These are phyloP conservation scores for Eutrema yunnanense DNA, from an alignment of 345 rosid genomes.

Conservation along the genomic window DNA sequence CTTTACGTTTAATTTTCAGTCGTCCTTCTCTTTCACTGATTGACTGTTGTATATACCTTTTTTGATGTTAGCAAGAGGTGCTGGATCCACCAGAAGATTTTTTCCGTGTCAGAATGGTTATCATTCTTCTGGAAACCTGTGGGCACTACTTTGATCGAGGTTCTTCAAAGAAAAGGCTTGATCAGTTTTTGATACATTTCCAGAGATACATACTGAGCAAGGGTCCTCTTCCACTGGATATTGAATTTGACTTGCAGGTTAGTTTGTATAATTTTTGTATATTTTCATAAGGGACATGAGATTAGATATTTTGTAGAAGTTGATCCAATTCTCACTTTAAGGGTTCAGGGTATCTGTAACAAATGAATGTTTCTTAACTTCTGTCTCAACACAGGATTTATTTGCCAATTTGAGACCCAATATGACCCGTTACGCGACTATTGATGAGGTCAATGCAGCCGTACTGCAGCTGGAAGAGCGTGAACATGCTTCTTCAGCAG, in stretches of 20 bases:
- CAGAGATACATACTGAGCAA: constrained; percentile 93
- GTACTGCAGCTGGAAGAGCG: constrained; percentile 73
- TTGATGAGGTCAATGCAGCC: constrained; percentile 84
- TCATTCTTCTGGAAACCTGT: constrained; percentile 90
- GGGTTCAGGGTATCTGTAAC: neutral
- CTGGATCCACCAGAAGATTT: constrained; percentile 97
- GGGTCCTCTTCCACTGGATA: constrained; percentile 71
- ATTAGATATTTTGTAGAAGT: neutral
- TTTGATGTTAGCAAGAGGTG: constrained; percentile 61
- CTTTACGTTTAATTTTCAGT: neutral
- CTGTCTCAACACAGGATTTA: constrained; percentile 57
- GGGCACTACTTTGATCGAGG: constrained; percentile 98
- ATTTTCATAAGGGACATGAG: neutral
- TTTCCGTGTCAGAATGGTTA: constrained; percentile 92
- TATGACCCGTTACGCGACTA: constrained; percentile 66
- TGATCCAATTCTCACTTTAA: neutral
- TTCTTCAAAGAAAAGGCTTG: constrained; percentile 93
- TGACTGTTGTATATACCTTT: constrained; percentile 9
- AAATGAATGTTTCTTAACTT: constrained; percentile 4
- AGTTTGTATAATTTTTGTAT: constrained; percentile 19
- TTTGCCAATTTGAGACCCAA: constrained; percentile 87
- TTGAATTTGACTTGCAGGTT: constrained; percentile 98
- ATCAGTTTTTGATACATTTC: constrained; percentile 85
- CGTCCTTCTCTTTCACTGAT: neutral
- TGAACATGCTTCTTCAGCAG: constrained; percentile 50